phyloP scores from a whole-genome alignment of 257 asterid genomes.

The Perilla frutescens region DNA sequence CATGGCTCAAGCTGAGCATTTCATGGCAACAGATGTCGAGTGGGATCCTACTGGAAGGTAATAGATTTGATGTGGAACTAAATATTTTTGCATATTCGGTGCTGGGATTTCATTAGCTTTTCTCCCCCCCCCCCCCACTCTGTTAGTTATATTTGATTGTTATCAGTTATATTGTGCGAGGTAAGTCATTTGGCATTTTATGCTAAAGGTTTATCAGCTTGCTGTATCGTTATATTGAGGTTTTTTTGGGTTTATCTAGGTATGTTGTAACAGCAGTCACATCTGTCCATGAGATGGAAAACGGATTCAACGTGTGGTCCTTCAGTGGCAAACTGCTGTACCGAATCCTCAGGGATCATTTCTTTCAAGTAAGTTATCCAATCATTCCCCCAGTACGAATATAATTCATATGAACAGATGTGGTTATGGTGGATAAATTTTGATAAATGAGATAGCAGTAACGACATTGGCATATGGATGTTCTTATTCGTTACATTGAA shows the following conservation, averaged over 20 bases:
- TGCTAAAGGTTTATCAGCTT: not conserved
- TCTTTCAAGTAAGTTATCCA: conserved; percentile 76
- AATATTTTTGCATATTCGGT: conserved; percentile 1
- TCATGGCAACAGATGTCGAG: conserved; percentile 96
- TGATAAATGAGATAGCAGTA: not conserved
- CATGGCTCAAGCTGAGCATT: conserved; percentile 87
- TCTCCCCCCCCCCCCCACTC: not conserved
- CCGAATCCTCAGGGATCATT: conserved; percentile 84
- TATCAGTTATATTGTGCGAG: not conserved
- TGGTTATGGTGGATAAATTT: too few relatives aligned
- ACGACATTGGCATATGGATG: not conserved
- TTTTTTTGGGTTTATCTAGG: conserved; percentile 42
- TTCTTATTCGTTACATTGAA: not conserved
- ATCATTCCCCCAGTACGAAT: not conserved
- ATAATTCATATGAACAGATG: too few relatives aligned
- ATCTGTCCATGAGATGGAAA: conserved; percentile 99
- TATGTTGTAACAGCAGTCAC: conserved; percentile 93
- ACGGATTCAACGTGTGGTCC: conserved; percentile 92
- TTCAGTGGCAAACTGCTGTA: conserved; percentile 81
- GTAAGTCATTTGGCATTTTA: not conserved
- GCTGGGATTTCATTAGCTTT: not conserved
- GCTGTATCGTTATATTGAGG: not conserved
- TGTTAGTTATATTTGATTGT: not conserved
- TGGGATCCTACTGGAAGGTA: conserved; percentile 99
- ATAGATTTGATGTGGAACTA: not conserved